Percentiles rank a stretch among this genome's conserved stretches.
Conservation (phyloP, 495 filamentous ascomycete genomes). For the Hypoxylon intermedium region DNA sequence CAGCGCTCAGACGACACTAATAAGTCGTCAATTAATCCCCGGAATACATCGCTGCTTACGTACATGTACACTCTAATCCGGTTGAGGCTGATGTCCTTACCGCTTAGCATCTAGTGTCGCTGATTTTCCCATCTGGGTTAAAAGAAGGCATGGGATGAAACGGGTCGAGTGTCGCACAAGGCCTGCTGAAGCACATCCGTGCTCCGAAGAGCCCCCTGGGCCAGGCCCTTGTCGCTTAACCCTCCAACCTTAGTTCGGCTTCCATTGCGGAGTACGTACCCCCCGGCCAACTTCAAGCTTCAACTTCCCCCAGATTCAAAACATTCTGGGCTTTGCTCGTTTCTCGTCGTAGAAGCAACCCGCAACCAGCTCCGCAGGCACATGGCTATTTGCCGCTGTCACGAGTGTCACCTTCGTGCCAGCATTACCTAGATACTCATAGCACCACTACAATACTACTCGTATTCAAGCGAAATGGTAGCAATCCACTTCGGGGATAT, state of each 20-base stretch:
- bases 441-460: background rate
- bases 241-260: constrained; percentile 30
- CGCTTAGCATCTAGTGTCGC: constrained; percentile 8
- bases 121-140: constrained; percentile 13
- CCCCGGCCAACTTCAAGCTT: constrained; percentile 14
- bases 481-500: background rate
- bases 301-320: background rate
- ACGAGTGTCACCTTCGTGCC: background rate
- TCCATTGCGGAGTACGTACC: constrained; percentile 1
- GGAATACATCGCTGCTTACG: too few relatives aligned
- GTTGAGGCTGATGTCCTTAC: constrained; percentile 5
- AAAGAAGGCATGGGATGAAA: constrained; percentile 33
- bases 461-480: constrained; percentile 7
- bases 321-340: constrained; percentile 2
- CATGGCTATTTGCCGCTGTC: background rate
- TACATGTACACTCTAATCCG: too few relatives aligned
- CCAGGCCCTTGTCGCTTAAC: constrained; percentile 20
- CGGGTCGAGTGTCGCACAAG: constrained; percentile 35
- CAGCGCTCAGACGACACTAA: constrained; percentile 11
- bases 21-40: too few relatives aligned
- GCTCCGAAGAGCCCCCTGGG: constrained; percentile 25
- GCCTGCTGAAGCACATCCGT: constrained; percentile 44
- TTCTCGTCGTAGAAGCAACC: background rate
- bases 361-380: background rate
- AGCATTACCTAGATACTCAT: background rate